Evolutionary conservation across 441 rosid species (phyloP).

Genomic region (Syzygium syzygioides): DNA sequence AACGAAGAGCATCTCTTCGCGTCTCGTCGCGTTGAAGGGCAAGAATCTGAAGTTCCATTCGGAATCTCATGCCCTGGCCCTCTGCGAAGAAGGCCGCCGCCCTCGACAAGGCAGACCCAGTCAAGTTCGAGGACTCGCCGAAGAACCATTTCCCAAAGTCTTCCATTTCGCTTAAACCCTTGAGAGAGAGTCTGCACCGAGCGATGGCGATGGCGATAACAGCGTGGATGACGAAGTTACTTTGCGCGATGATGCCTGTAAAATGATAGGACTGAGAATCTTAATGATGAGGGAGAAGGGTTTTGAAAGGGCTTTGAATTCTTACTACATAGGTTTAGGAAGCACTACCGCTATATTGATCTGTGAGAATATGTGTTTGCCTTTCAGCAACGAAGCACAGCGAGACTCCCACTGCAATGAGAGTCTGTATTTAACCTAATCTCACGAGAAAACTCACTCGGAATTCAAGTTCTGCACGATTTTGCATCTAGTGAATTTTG

Average conservation of each 20-base stretch:
- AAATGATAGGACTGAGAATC: background rate
- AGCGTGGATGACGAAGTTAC: background rate
- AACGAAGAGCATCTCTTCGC: background rate
- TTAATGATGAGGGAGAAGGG: background rate
- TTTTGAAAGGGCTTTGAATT: background rate
- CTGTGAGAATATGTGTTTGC: background rate
- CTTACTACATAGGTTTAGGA: background rate
- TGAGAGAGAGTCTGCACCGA: background rate
- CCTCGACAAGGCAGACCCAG: background rate
- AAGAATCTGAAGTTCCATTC: background rate
- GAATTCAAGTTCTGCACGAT: background rate
- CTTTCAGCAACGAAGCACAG: background rate
- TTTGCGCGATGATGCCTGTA: background rate
- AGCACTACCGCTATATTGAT: background rate
- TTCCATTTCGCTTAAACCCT: background rate
- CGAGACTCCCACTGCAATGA: background rate
- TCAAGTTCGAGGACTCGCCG: background rate
- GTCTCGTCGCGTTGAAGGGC: background rate
- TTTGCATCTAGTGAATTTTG: background rate
- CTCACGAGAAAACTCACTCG: background rate
- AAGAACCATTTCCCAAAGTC: background rate
- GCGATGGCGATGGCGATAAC: background rate
- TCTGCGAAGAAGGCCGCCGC: background rate
- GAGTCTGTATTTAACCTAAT: background rate
- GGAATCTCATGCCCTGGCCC: background rate